These are phyloP conservation scores for Daldinia concentrica DNA, from an alignment of 495 filamentous ascomycete genomes.

Conservation along the genomic window DNA sequence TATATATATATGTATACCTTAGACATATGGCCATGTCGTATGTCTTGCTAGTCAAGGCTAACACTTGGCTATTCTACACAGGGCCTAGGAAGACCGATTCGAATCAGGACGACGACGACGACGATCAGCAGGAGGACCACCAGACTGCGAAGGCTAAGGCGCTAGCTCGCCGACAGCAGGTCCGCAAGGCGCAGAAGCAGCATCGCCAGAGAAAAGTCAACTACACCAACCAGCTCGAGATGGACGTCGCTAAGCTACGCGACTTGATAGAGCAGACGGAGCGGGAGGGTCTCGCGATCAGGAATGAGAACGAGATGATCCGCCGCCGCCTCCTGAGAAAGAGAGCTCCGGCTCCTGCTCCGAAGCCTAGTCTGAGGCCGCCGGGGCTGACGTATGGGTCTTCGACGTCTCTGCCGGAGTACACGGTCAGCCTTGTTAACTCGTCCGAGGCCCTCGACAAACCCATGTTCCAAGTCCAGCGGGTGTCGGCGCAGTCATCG, in stretches of 20 bases:
- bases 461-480: conserved; percentile 45
- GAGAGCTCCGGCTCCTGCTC: not conserved
- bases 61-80: conserved; percentile 21
- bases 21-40: not conserved
- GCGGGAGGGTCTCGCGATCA: conserved; percentile 37
- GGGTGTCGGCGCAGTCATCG: conserved; percentile 19
- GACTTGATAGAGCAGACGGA: conserved; percentile 54
- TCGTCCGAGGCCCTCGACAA: conserved; percentile 40
- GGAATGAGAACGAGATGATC: conserved; percentile 53
- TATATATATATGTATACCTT: not conserved
- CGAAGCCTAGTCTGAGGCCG: not conserved
- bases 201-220: conserved; percentile 63
- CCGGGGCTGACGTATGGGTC: not conserved
- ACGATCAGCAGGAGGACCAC: conserved; percentile 3
- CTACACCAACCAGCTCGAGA: conserved; percentile 61
- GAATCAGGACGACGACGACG: not conserved
- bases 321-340: conserved; percentile 18
- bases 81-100: conserved; percentile 19
- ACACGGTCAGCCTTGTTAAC: conserved; percentile 49
- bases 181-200: conserved; percentile 61
- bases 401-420: conserved; percentile 21
- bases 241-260: conserved; percentile 54
- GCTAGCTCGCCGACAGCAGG: conserved; percentile 57
- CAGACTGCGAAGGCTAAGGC: conserved; percentile 43
- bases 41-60: conserved; percentile 13